A percentile compares a stretch with the other conserved stretches of the same genome.
phyloP scores from a whole-genome alignment of 495 filamentous ascomycete species.

The Aspergillus taichungensis region DNA sequence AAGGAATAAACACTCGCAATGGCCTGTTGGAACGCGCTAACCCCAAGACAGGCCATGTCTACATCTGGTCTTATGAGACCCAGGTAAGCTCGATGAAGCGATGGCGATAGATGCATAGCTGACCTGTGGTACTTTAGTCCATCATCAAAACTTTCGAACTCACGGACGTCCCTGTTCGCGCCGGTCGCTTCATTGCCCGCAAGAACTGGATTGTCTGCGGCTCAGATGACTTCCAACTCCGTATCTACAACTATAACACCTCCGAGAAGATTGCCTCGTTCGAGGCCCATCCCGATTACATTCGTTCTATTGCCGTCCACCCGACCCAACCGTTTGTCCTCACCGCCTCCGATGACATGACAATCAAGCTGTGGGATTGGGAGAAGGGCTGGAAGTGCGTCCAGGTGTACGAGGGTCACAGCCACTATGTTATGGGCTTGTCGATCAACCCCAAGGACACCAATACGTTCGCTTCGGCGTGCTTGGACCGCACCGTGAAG shows the following conservation, averaged over 20 bases:
- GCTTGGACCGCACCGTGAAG: conserved; percentile 93
- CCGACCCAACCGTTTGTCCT: conserved; percentile 93
- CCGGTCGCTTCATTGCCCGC: conserved; percentile 90
- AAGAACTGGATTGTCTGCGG: conserved; percentile 99
- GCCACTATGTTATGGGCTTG: conserved; percentile 97
- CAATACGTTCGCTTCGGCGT: conserved; percentile 95
- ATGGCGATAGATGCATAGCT: conserved; percentile 3
- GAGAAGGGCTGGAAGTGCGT: conserved; percentile 97
- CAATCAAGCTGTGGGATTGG: conserved; percentile 99
- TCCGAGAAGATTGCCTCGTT: conserved; percentile 98
- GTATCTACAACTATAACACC: conserved; percentile 98
- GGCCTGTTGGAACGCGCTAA: conserved; percentile 18
- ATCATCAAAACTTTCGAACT: conserved; percentile 99
- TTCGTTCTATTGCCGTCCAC: conserved; percentile 95
- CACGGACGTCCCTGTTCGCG: conserved; percentile 95
- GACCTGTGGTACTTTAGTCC: conserved; percentile 35
- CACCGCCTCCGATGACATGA: conserved; percentile 98
- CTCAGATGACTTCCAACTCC: conserved; percentile 95
- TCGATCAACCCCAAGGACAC: conserved; percentile 99
- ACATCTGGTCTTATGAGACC: conserved; percentile 99
- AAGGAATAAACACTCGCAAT: conserved; percentile 2
- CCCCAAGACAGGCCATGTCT: conserved; percentile 67
- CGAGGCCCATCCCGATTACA: conserved; percentile 98
- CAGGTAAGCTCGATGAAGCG: conserved; percentile 43
- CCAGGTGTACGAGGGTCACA: conserved; percentile 96